Percentiles rank a stretch among this genome's conserved stretches.
Conservation (phyloP, 225 moss, liverwort and hornwort genomes). For the Asterella californica region DNA sequence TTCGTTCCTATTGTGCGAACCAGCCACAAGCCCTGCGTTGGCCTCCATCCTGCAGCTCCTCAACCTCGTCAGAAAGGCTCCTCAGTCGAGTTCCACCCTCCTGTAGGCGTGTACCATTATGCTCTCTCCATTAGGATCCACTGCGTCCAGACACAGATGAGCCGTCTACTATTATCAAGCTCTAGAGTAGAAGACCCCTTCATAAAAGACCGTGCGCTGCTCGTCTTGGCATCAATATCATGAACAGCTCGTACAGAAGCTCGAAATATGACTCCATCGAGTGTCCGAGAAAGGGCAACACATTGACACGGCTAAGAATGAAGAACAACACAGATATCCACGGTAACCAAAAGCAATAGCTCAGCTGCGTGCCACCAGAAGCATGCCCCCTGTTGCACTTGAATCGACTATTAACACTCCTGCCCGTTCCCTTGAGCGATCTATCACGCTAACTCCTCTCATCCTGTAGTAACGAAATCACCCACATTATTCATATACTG, state of each 20-base stretch:
- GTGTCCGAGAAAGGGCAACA: background rate
- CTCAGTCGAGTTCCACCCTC: background rate
- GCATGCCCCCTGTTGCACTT: background rate
- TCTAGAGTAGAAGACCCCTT: background rate
- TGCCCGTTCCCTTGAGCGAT: no score
- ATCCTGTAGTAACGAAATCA: background rate
- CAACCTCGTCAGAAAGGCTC: background rate
- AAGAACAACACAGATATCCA: background rate
- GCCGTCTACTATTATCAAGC: background rate
- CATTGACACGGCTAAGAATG: background rate
- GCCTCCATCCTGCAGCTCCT: constrained; percentile 62
- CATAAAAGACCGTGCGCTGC: background rate
- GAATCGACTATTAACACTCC: background rate
- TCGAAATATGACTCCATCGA: background rate
- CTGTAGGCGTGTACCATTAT: background rate
- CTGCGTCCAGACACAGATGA: background rate
- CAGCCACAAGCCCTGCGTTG: constrained; percentile 79
- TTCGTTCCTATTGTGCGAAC: constrained; percentile 90
- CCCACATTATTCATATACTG: background rate
- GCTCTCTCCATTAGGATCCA: background rate
- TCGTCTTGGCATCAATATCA: background rate
- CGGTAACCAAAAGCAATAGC: background rate
- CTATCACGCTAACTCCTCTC: background rate
- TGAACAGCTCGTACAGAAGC: background rate
- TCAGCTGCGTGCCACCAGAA: background rate